Percentiles rank a stretch among this genome's conserved stretches.
phyloP scores from a whole-genome alignment of 1,139 yeast species.

The Trichomonascaceae sp. region DNA sequence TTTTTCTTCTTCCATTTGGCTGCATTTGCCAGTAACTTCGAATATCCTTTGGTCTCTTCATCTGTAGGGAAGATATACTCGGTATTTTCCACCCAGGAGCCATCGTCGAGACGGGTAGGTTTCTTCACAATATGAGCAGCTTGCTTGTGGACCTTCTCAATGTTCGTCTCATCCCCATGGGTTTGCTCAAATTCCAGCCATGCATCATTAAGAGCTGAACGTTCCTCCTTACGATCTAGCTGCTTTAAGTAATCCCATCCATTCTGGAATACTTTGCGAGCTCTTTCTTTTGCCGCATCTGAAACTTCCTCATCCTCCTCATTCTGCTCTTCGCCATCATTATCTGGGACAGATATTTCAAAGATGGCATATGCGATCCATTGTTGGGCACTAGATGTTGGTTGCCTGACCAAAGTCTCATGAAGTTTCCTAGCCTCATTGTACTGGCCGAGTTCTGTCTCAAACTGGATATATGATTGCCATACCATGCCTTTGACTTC shows the following conservation, averaged over 20 bases:
- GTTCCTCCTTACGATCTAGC: slow-evolving; percentile 36
- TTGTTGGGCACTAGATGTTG: slow-evolving; percentile 30
- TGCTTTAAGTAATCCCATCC: slow-evolving; percentile 46
- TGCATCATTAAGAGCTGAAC: slow-evolving; percentile 55
- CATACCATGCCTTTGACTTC: slow-evolving; percentile 39
- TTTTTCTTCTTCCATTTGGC: slow-evolving; percentile 45
- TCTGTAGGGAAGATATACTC: slow-evolving; percentile 61
- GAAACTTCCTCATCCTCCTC: slow-evolving; percentile 36
- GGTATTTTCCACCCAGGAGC: slow-evolving; percentile 48
- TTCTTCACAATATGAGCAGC: slow-evolving; percentile 55
- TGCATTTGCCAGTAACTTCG: slow-evolving; percentile 58
- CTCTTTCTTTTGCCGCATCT: slow-evolving; percentile 45
- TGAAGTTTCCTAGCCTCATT: slow-evolving; percentile 51
- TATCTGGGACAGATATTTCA: slow-evolving; percentile 58
- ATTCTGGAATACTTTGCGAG: slow-evolving; percentile 51
- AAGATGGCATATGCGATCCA: slow-evolving; percentile 71
- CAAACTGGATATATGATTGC: slow-evolving; percentile 51
- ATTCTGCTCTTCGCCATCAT: slow-evolving; percentile 32
- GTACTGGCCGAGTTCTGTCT: slow-evolving; percentile 53
- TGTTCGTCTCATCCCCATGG: slow-evolving; percentile 48
- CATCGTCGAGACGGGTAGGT: slow-evolving; percentile 40
- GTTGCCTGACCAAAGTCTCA: slow-evolving; percentile 33
- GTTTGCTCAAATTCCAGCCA: slow-evolving; percentile 58
- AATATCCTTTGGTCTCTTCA: slow-evolving; percentile 33
- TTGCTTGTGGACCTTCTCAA: slow-evolving; percentile 37